Conservation (phyloP, 2,329 filamentous ascomycete species). For the Diplodia intermedia region DNA sequence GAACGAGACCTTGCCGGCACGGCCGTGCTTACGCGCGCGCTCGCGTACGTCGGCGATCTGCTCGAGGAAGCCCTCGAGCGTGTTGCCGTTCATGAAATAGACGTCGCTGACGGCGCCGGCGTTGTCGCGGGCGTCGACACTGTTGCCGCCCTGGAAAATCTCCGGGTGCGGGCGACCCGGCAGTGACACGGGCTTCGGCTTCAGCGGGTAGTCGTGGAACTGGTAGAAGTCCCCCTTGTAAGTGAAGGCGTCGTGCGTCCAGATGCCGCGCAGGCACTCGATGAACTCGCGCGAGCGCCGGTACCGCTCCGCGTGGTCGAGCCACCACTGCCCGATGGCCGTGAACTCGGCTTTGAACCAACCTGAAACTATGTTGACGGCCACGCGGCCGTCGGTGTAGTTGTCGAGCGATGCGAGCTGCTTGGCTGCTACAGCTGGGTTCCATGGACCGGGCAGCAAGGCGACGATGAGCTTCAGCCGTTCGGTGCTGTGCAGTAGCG, state of each 20-base stretch:
- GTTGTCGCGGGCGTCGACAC: slow-evolving; percentile 59
- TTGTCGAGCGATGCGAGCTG: slow-evolving; percentile 62
- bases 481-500: slow-evolving; percentile 56
- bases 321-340: slow-evolving; percentile 62
- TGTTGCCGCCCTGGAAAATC: slow-evolving; percentile 63
- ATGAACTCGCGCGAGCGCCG: slow-evolving; percentile 60
- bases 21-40: slow-evolving; percentile 53
- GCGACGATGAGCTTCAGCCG: slow-evolving; percentile 61
- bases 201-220: slow-evolving; percentile 59
- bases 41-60: slow-evolving; percentile 60
- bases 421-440: slow-evolving; percentile 60
- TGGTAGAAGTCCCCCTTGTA: slow-evolving; percentile 62
- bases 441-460: slow-evolving; percentile 59
- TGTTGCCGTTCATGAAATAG: slow-evolving; percentile 66
- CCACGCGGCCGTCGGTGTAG: slow-evolving; percentile 59
- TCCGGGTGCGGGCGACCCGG: slow-evolving; percentile 56
- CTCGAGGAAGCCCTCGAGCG: slow-evolving; percentile 58
- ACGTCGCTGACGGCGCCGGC: slow-evolving; percentile 58
- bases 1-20: slow-evolving; percentile 56
- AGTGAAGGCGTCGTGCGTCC: slow-evolving; percentile 58
- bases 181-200: slow-evolving; percentile 56
- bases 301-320: slow-evolving; percentile 61
- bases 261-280: slow-evolving; percentile 59
- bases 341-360: slow-evolving; percentile 64
- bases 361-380: slow-evolving; percentile 61